A percentile compares a stretch with the other conserved stretches of the same genome.
These are phyloP conservation scores for Globisporangium abappressorium DNA, from an alignment of 352 stramenopile species.

Conservation along the genomic window DNA sequence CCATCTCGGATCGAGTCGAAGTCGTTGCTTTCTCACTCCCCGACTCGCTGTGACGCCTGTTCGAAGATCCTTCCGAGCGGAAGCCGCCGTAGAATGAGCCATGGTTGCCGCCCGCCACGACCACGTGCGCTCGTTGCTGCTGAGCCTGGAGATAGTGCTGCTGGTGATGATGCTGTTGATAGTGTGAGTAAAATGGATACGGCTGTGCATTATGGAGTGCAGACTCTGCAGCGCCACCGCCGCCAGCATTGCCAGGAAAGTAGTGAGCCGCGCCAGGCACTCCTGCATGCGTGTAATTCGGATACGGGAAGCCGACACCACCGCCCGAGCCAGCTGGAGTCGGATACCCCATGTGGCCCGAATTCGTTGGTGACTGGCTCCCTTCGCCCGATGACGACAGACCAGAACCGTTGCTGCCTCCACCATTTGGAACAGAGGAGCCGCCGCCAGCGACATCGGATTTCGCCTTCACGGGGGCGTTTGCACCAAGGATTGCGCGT, in stretches of 20 bases:
- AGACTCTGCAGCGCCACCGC: slow-evolving; percentile 7
- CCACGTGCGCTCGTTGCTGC: slow-evolving; percentile 24
- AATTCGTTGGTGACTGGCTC: slow-evolving; percentile 17
- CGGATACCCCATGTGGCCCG: slow-evolving; percentile 21
- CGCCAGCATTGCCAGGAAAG: slow-evolving; percentile 8
- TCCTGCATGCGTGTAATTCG: slow-evolving; percentile 18
- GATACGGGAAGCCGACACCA: slow-evolving; percentile 17
- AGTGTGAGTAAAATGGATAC: slow-evolving; percentile 22
- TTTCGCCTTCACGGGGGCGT: slow-evolving; percentile 53
- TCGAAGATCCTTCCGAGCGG: slow-evolving; percentile 25
- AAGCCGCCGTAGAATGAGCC: slow-evolving; percentile 3
- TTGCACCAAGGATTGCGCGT: slow-evolving; percentile 58
- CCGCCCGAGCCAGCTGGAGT: slow-evolving; percentile 1
- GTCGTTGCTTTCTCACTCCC: slow-evolving; percentile 45
- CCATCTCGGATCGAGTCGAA: slow-evolving; percentile 50
- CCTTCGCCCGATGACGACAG: slow-evolving; percentile 8
- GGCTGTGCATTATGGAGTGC: slow-evolving; percentile 9
- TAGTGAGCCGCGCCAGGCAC: slow-evolving; percentile 18
- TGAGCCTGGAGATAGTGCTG: slow-evolving; percentile 26
- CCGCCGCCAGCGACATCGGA: slow-evolving; percentile 25
- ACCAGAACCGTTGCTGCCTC: not conserved
- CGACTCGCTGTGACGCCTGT: slow-evolving; percentile 67
- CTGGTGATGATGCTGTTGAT: slow-evolving; percentile 25
- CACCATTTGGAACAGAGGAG: not conserved
- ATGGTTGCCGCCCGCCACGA: slow-evolving; percentile 8